Conservation (phyloP, 805 yeast genomes). For the Ogataea ramenticola region DNA sequence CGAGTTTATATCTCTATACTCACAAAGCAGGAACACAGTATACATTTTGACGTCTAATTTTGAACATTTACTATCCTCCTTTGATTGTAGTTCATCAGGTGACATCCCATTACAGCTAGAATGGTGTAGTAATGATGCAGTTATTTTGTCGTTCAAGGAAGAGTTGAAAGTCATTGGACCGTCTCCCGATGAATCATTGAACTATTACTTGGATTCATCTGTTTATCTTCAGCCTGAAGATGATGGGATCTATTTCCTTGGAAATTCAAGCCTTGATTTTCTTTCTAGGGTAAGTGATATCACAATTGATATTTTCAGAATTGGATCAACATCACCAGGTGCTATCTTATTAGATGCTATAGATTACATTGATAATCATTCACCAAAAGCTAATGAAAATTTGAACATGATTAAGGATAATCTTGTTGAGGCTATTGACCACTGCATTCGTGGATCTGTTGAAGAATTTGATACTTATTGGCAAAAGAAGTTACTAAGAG, state of each 20-base stretch:
- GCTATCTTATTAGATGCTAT: conserved; percentile 78
- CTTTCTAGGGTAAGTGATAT: conserved; percentile 53
- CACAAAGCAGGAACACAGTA: conserved; percentile 32
- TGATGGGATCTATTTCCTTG: conserved; percentile 71
- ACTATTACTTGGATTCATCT: conserved; percentile 42
- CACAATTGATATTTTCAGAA: conserved; percentile 58
- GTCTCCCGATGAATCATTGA: conserved; percentile 45
- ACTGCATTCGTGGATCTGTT: conserved; percentile 66
- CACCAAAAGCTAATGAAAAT: conserved; percentile 79
- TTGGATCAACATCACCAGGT: conserved; percentile 80
- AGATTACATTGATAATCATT: conserved; percentile 53
- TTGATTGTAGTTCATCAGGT: conserved; percentile 28
- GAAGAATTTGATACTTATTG: conserved; percentile 71
- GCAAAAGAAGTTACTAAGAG: conserved; percentile 75
- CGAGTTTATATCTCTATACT: conserved; percentile 45
- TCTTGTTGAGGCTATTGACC: conserved; percentile 54
- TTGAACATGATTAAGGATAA: conserved; percentile 44
- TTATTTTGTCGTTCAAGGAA: conserved; percentile 51
- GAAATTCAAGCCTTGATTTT: conserved; percentile 49
- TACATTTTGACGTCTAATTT: conserved; percentile 45
- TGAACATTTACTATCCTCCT: conserved; percentile 35
- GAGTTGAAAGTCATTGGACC: conserved; percentile 71
- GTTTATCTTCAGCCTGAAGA: conserved; percentile 40
- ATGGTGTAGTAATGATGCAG: conserved; percentile 88
- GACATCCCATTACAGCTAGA: conserved; percentile 37